phyloP scores from a whole-genome alignment of 768 basidiomycete genomes.

The Termitomyces sp. region DNA sequence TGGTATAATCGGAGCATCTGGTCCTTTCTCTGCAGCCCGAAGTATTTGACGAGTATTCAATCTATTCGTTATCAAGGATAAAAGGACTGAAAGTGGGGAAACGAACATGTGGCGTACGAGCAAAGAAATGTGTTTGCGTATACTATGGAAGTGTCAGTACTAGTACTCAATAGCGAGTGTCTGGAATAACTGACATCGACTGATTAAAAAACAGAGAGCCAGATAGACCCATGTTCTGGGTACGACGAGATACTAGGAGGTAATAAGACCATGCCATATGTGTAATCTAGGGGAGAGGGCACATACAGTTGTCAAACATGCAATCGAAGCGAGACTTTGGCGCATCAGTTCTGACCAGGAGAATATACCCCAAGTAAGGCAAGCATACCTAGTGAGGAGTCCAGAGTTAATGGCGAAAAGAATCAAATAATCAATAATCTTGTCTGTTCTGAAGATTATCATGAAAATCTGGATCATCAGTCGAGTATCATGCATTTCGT shows the following conservation, averaged over 20 bases:
- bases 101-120: background rate
- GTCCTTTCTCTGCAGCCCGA: background rate
- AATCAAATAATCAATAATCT: background rate
- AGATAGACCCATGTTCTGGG: background rate
- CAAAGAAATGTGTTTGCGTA: background rate
- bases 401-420: background rate
- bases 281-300: too few relatives aligned
- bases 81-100: background rate
- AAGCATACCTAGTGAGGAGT: too few relatives aligned
- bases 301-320: too few relatives aligned
- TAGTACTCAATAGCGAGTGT: background rate
- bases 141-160: background rate
- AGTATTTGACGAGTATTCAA: background rate
- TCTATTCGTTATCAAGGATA: background rate
- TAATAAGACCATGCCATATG: background rate
- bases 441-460: background rate
- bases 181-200: background rate
- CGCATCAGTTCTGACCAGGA: too few relatives aligned
- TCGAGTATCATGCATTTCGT: background rate
- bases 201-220: background rate
- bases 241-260: background rate
- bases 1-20: too few relatives aligned
- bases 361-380: too few relatives aligned
- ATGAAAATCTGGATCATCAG: background rate
- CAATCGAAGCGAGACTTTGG: too few relatives aligned